phyloP scores from a whole-genome alignment of 75 land plant genomes.

The Isoetes taiwanensis region DNA sequence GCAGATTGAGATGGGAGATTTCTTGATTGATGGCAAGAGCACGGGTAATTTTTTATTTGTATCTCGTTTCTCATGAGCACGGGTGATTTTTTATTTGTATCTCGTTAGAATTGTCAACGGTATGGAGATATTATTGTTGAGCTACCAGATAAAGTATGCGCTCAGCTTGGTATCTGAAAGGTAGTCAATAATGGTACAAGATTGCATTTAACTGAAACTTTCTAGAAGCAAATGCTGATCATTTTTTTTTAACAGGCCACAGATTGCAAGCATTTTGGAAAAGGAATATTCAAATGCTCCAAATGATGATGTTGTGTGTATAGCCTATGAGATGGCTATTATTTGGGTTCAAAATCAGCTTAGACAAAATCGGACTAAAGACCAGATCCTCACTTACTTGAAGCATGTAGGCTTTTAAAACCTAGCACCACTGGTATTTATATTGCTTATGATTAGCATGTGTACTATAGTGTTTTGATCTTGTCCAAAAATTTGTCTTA shows the following conservation, averaged over 20 bases:
- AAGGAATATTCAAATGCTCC: constrained; percentile 5
- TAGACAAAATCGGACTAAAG: constrained; percentile 50
- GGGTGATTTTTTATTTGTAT: no score
- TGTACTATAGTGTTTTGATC: no score
- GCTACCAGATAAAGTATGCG: constrained; percentile 20
- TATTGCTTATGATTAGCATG: no score
- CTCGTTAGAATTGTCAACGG: no score
- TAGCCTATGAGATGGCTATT: constrained; percentile 78
- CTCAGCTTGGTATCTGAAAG: constrained; percentile 28
- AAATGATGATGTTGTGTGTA: constrained; percentile 43
- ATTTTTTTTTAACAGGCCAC: neutral
- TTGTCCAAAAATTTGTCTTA: no score
- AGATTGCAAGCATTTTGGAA: constrained; percentile 20
- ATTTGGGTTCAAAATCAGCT: constrained; percentile 84
- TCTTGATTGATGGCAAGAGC: constrained; percentile 42
- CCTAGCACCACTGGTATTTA: neutral
- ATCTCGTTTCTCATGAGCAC: constrained; percentile 2
- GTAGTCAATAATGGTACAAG: no score
- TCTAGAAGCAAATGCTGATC: neutral
- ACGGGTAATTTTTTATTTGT: constrained; percentile 34
- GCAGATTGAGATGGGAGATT: constrained; percentile 85
- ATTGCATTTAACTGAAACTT: no score
- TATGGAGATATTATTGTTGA: constrained; percentile 43
- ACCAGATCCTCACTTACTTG: constrained; percentile 45
- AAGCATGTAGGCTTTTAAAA: constrained; percentile 43